Evolutionary conservation across 129 eudicot genomes (phyloP), one percentile per base, ranked within the genome.

Genomic region (Flaveria linearis): DNA sequence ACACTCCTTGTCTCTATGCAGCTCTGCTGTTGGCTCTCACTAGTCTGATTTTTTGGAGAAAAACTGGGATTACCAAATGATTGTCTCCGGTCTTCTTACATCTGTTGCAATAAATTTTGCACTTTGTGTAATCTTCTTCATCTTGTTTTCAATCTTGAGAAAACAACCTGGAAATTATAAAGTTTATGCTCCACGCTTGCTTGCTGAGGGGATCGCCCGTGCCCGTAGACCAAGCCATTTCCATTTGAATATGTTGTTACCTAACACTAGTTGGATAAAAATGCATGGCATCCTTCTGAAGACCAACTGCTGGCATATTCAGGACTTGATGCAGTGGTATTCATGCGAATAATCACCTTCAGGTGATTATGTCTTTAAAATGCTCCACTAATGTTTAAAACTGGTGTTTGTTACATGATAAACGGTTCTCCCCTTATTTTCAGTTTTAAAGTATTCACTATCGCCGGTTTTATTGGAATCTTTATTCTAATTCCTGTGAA

Each of bases 261-360:
- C 92, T 45, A 50, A 83, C 64, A 81, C 90, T 77, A 78, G 84
- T 42, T 90, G 96, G 96, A 47, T 90, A 7, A 70, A 60, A 71
- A 39, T 52, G 92, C 96, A 57, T 90, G 92, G 92, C 30, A 74
- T 72, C 81, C 86, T 62, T 78, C 92, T 33, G 90, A 90, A 80
- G 92, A 87, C 15, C 83, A 90, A 3, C 70, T 87, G n/a, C 73
- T 85, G 5, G 67, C 87, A 6, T 56, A 85, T 73, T 80, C 88
- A 26, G 96, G 96, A 57, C 84, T 90, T 69, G 96, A 90, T 85
- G 96, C 88, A 43, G 90, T 90, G 15, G 90, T 87, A 17, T 90
- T 90, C 42, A 82, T 87, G 77, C 78, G 90, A 62, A 83, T 79
- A 16, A 85, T 90, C 87, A 78, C 55, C 65, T 85, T 90, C 87